phyloP scores from a whole-genome alignment of 805 yeast genomes.

The Jamesozyma rosinii region DNA sequence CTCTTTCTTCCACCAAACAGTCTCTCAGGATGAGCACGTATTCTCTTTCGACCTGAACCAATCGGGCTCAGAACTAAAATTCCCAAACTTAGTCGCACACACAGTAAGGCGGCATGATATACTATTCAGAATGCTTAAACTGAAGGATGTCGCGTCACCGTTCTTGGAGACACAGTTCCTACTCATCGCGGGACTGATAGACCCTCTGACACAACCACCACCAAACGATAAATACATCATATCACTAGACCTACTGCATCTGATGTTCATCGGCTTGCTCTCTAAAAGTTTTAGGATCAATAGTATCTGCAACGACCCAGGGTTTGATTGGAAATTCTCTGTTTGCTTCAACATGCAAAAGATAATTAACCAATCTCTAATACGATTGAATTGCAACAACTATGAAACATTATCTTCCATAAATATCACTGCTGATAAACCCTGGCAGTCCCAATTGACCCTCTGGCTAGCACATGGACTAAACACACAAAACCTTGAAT shows the following conservation, averaged over 20 bases:
- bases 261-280: slow-evolving; percentile 39
- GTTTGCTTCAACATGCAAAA: slow-evolving; percentile 25
- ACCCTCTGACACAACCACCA: slow-evolving; percentile 63
- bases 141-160: slow-evolving; percentile 13
- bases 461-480: slow-evolving; percentile 31
- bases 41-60: slow-evolving; percentile 15
- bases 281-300: slow-evolving; percentile 15
- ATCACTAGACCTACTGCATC: slow-evolving; percentile 48
- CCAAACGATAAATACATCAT: slow-evolving; percentile 45
- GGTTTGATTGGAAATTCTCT: slow-evolving; percentile 21
- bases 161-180: slow-evolving; percentile 17
- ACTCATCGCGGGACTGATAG: slow-evolving; percentile 36
- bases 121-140: slow-evolving; percentile 13
- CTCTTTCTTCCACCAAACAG: background rate
- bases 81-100: slow-evolving; percentile 18
- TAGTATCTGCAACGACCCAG: slow-evolving; percentile 3
- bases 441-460: slow-evolving; percentile 29
- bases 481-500: slow-evolving; percentile 34
- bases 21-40: background rate
- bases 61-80: slow-evolving; percentile 13
- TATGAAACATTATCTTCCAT: slow-evolving; percentile 16
- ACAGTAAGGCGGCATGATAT: slow-evolving; percentile 21
- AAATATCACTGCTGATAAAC: slow-evolving; percentile 5
- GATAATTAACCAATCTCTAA: slow-evolving; percentile 17
- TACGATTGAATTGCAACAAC: slow-evolving; percentile 21